Base-by-base conservation (phyloP, 768 basidiomycete genomes). In the Scleroderma bovista region DNA sequence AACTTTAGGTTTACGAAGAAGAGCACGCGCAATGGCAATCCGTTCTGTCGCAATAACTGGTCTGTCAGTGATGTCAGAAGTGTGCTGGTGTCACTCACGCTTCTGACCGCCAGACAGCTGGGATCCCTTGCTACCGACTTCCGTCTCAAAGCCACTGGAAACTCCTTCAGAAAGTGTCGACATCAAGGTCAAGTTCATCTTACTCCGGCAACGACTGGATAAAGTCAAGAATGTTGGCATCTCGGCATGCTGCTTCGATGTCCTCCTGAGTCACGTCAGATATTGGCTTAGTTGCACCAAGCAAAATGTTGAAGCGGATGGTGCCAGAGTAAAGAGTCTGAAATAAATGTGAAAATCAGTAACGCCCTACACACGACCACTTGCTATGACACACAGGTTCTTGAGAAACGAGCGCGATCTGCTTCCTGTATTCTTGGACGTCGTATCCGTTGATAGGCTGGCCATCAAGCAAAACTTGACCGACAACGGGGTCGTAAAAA, bases 181-280 rank as follows among this genome's bases (percentile, higher is more conserved):
- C n/a, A 29, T 29, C 26, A 9, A 9, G 9, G 4, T 5, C 26
- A 29, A 29, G 9, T 29, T 29, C 9, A 29, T 75, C 83, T 43
- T 69, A 87, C 86, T 87, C 74, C n/a, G 93, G 93, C 23, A 96
- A 70, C 2, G 83, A 82, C 57, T 79, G 69, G 59, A 96, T 91
- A 73, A 96, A 96, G 29, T 94, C 91, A 49, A 93, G 72, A 64
- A 94, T 84, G 62, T 96, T 96, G 40, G 94, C 94, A 57, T 90
- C 76, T 15, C 84, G 78, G 60, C 93, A 94, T 1, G 81, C 93
- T n/a, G 78, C 73, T 63, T 93, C 89, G 26, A 97, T 82, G 63
- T 96, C 92, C 59, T 85, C 78, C 60, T 93, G 81, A 3, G 91
- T 92, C 10, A 93, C 87, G 57, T 93, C 83, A 0, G 80, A 78